Conservation (phyloP, 805 yeast genomes). For the Metschnikowia vanudenii region DNA sequence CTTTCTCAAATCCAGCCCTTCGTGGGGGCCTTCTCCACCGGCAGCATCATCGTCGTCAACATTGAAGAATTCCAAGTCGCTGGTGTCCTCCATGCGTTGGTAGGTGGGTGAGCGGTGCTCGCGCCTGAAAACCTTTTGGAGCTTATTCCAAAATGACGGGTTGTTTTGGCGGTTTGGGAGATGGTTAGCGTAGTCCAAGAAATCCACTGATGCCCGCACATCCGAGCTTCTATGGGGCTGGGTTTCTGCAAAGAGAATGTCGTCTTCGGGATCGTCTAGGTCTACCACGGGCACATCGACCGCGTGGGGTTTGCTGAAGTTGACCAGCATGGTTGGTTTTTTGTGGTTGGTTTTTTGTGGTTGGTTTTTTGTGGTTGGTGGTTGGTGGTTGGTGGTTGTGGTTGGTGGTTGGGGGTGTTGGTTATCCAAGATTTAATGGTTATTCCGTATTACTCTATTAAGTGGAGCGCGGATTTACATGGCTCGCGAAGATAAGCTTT, state of each 20-base stretch:
- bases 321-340: slow-evolving; percentile 3
- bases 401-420: too few relatives aligned
- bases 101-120: background rate
- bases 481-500: too few relatives aligned
- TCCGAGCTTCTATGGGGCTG: background rate
- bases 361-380: too few relatives aligned
- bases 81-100: slow-evolving; percentile 8
- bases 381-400: too few relatives aligned
- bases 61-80: slow-evolving; percentile 6
- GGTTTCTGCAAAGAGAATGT: slow-evolving; percentile 25
- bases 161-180: background rate
- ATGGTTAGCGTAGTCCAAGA: slow-evolving; percentile 1
- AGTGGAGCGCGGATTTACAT: too few relatives aligned
- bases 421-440: too few relatives aligned
- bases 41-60: slow-evolving; percentile 3
- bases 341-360: background rate
- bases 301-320: slow-evolving; percentile 26
- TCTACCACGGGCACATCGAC: slow-evolving; percentile 58
- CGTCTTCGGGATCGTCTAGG: slow-evolving; percentile 47
- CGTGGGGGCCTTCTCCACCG: too few relatives aligned
- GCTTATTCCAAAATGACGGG: background rate
- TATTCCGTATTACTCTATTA: too few relatives aligned
- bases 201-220: slow-evolving; percentile 18
- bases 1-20: slow-evolving; percentile 18
- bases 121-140: background rate